A percentile compares a stretch with the other conserved stretches of the same genome.
phyloP scores from a whole-genome alignment of 2,329 filamentous ascomycete genomes.

The Xylariaceae sp. region DNA sequence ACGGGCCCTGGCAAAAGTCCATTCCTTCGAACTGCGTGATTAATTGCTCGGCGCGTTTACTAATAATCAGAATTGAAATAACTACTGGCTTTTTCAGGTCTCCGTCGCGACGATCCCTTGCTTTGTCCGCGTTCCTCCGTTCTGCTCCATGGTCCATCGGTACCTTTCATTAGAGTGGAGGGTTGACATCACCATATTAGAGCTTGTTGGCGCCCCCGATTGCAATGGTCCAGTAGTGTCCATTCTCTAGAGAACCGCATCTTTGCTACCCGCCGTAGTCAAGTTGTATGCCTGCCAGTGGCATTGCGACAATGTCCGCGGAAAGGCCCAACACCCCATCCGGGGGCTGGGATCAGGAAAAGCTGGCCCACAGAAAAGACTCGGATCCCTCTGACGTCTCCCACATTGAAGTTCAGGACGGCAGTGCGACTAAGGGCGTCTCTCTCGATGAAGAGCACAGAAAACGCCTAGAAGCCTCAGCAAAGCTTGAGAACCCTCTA shows the following conservation, averaged over 20 bases:
- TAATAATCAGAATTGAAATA: neutral
- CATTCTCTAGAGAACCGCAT: neutral
- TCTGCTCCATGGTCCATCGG: neutral
- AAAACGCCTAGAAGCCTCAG: constrained; percentile 35
- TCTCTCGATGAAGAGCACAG: constrained; percentile 27
- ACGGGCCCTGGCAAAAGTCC: neutral
- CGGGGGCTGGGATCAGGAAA: constrained; percentile 1
- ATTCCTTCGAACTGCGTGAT: neutral
- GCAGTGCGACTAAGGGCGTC: constrained; percentile 17
- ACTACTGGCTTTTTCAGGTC: neutral
- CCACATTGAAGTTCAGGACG: constrained; percentile 29
- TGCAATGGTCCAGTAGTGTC: neutral
- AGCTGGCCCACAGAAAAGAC: constrained; percentile 20
- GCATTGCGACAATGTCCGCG: constrained; percentile 6
- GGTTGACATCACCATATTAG: neutral
- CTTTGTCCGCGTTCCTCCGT: neutral
- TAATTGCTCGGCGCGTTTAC: neutral
- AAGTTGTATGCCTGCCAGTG: neutral
- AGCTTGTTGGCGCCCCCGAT: neutral
- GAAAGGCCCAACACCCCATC: neutral
- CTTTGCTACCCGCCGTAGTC: neutral
- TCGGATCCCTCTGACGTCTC: constrained; percentile 28
- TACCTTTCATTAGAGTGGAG: neutral
- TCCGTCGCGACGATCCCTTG: neutral
- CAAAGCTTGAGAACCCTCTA: constrained; percentile 41